phyloP scores from a whole-genome alignment of 1,284 basidiomycete genomes.

The Exobasidium cylindrosporum region DNA sequence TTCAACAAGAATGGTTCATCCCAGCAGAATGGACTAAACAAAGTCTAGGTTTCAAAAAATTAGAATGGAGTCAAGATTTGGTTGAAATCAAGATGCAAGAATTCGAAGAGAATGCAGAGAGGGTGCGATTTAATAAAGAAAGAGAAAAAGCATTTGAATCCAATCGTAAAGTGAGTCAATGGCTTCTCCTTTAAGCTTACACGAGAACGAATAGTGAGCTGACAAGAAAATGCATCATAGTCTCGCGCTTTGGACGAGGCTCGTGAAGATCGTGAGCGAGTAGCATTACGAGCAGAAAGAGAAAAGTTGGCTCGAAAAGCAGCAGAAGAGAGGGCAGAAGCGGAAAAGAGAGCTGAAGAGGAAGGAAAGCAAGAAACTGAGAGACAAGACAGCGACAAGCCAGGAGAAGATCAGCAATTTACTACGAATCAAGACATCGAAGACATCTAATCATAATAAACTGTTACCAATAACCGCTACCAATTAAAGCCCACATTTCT shows the following conservation, averaged over 20 bases:
- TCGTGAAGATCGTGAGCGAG: slow-evolving; percentile 13
- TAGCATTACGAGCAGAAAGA: slow-evolving; percentile 4
- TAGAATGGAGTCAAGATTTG: neutral
- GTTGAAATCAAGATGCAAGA: neutral
- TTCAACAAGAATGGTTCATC: slow-evolving; percentile 14
- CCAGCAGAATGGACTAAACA: slow-evolving; percentile 3
- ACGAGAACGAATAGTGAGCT: neutral
- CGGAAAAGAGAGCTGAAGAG: neutral
- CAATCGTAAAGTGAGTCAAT: slow-evolving; percentile 1
- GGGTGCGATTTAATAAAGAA: neutral
- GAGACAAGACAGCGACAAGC: neutral
- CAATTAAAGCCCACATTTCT: too few relatives aligned
- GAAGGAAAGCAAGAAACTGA: neutral
- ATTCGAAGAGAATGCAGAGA: slow-evolving; percentile 2
- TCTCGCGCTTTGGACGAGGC: slow-evolving; percentile 9
- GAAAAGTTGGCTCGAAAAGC: slow-evolving; percentile 7
- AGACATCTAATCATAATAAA: too few relatives aligned
- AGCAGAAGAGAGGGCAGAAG: neutral
- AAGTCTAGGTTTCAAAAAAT: neutral
- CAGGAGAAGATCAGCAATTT: too few relatives aligned
- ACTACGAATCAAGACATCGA: too few relatives aligned
- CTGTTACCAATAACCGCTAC: too few relatives aligned
- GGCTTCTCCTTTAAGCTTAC: neutral
- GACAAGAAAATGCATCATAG: neutral
- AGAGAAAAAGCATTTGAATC: neutral